Percentiles rank a stretch among this genome's conserved stretches.
Evolutionary conservation across 2,329 filamentous ascomycete species (phyloP).

Genomic region (Aspergillus bombycis): DNA sequence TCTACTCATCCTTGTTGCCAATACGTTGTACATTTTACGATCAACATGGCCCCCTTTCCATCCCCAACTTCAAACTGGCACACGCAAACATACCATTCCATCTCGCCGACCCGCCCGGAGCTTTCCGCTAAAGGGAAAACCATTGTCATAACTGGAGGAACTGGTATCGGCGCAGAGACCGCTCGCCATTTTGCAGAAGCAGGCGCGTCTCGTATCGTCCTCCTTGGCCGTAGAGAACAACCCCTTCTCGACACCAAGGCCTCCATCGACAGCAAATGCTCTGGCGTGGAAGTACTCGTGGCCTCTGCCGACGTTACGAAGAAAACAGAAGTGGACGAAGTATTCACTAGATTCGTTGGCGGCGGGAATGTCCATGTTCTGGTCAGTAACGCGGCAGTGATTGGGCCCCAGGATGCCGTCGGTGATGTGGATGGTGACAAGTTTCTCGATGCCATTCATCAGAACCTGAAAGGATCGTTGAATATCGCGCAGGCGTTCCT

Average conservation of each 20-base stretch:
- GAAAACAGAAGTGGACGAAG: conserved; percentile 8
- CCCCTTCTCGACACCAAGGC: conserved; percentile 23
- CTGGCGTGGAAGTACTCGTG: neutral
- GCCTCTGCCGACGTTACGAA: neutral
- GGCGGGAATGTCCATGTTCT: conserved; percentile 14
- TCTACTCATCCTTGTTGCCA: neutral
- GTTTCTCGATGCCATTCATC: conserved; percentile 15
- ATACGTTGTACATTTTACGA: neutral
- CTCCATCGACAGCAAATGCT: neutral
- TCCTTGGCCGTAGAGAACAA: conserved; percentile 47
- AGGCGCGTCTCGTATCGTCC: conserved; percentile 47
- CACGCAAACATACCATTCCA: conserved; percentile 20
- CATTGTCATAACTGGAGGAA: conserved; percentile 50
- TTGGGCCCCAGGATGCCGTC: conserved; percentile 15
- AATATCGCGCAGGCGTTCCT: conserved; percentile 12
- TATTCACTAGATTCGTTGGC: neutral
- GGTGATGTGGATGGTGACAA: conserved; percentile 11
- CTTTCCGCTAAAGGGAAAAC: conserved; percentile 46
- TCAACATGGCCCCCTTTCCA: neutral
- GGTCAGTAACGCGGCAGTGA: conserved; percentile 14
- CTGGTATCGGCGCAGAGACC: conserved; percentile 51
- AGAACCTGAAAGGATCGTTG: conserved; percentile 13
- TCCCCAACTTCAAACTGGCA: neutral
- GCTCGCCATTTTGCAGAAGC: conserved; percentile 49
- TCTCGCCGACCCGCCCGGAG: conserved; percentile 45